Conservation (phyloP, 1,139 yeast genomes). For the Geotrichum reessii region DNA sequence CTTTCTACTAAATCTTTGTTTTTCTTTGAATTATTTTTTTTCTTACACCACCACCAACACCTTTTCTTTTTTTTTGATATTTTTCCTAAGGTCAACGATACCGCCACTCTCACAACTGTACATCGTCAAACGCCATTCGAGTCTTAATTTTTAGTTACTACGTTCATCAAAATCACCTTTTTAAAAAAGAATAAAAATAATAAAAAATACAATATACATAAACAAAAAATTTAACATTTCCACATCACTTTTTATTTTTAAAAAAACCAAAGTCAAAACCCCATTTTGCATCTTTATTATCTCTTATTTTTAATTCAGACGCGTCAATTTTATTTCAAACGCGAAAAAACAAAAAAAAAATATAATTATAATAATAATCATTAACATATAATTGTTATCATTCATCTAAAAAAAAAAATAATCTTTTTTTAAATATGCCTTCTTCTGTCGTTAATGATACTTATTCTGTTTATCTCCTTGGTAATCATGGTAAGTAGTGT, state of each 20-base stretch:
- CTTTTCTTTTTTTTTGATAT: neutral
- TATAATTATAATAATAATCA: neutral
- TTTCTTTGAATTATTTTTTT: neutral
- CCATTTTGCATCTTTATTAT: neutral
- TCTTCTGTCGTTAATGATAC: constrained; percentile 17
- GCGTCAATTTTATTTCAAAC: neutral
- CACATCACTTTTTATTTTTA: neutral
- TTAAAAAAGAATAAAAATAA: no score
- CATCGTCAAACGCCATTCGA: neutral
- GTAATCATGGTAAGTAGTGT: constrained; percentile 14
- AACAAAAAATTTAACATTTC: neutral
- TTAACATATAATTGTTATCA: neutral
- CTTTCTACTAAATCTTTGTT: neutral
- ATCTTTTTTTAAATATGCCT: constrained; percentile 13
- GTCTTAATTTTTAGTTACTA: neutral
- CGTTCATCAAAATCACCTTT: no score
- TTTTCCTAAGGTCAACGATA: neutral
- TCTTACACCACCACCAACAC: neutral
- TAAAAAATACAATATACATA: neutral
- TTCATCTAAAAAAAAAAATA: neutral
- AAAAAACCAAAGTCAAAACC: neutral
- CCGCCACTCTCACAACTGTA: neutral
- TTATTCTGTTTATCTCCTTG: constrained; percentile 16
- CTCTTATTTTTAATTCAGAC: neutral
- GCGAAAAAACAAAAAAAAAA: neutral